Base-by-base conservation (phyloP, 495 filamentous ascomycete species). In the Immersiella caudata region DNA sequence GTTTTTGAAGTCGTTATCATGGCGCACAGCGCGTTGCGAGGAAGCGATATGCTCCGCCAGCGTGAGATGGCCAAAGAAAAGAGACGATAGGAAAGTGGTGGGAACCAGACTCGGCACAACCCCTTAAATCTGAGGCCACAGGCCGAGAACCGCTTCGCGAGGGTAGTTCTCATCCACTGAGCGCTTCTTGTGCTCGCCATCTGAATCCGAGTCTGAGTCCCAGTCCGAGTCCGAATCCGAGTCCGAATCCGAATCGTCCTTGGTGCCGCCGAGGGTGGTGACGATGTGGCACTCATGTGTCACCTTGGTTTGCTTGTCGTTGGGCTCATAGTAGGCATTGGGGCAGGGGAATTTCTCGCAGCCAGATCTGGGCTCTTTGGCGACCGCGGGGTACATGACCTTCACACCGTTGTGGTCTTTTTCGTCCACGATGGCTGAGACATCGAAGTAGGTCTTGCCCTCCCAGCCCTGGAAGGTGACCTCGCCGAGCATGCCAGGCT, bases 361-460 rank as follows among this genome's bases (percentile, higher is more conserved):
- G 56, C 84, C 84, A 5, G 82, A 83, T 61, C 68, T 49, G n/a
- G 63, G 67, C 26, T 69, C 62, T 1, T 50, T 8, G 50, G 68
- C 59, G 27, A 65, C 67, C 25, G 61, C 69, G 27, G 84, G 84
- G 75, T 71, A 83, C 57, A 85, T 75, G 64, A 77, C 62, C 76
- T 84, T 82, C 67, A 86, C 78, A 58, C 75, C 75, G 33, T 77
- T 27, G 35, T 72, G 67, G 73, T 85, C 84, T 59, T 69, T 50
- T 33, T 81, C 75, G 75, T 85, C 80, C 70, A 83, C 83, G 62
- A 86, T 85, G 71, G 83, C 83, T 5, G 83, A 85, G 62, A 86
- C 82, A 55, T 86, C 84, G 67, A 79, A 86, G 75, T 74, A 86
- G 51, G 75, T 82, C 9, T 75, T 54, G 62, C 69, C 81, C 22